Evolutionary conservation across 2,329 filamentous ascomycete species (phyloP), one percentile per base, ranked within the genome.

Genomic region (Amauroascus niger): DNA sequence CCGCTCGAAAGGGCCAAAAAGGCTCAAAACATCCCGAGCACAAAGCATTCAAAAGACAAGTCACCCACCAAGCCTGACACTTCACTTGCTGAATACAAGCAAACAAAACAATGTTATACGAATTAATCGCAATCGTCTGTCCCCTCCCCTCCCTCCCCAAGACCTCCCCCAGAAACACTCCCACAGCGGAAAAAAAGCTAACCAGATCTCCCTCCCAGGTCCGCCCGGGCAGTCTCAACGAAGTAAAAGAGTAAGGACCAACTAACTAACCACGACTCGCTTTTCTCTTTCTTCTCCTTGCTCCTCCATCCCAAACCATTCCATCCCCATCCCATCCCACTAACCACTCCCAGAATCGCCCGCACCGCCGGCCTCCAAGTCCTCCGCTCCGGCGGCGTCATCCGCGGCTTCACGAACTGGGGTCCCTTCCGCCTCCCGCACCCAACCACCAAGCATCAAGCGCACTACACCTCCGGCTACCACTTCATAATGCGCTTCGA

Each of bases 401-500:
- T 98, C 66, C 89, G 93, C 63, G 89, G 89, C 67, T 79, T 95
- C 67, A 84, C 84, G 62, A 98, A 98, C 78, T 98, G 93, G 93
- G 93, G 93, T 67, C 80, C 87, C 62, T 96, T 93, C 74, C 78
- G 84, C 46, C 84, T 98, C 16, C 91, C 93, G 46, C 86, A 83
- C 61, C 82, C 88, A 58, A 78, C 84, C 55, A 84, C 83, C 58
- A 84, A 85, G 67, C 84, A 94, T 71, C 89, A 96, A 73, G 82
- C 86, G 62, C 83, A 82, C 61, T 86, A 97, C 78, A 81, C 81
- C 60, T 80, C 83, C 62, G 93, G 93, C 53, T 90, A 97, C 76
- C 95, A 98, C 79, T 98, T 98, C 71, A 86, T 95, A 66, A 87
- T 98, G 86, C 87, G 93, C 63, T 98, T 95, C 77, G 93, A 98